Conservation (phyloP, 2,329 filamentous ascomycete genomes). For the Elsinoe fawcettii region DNA sequence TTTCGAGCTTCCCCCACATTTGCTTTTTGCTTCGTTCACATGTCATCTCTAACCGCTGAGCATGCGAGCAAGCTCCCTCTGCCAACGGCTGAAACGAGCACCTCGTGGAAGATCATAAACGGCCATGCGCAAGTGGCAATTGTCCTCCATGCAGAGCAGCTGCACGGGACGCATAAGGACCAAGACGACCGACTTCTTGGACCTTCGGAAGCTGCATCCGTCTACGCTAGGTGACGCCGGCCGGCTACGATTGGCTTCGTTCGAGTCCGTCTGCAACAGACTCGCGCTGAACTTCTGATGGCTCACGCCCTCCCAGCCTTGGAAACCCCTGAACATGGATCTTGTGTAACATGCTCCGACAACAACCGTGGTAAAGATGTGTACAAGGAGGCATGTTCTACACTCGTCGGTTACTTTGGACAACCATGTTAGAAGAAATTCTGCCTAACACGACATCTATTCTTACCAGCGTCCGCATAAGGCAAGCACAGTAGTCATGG, state of each 20-base stretch:
- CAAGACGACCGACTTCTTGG: neutral
- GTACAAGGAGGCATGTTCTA: neutral
- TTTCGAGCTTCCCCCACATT: neutral
- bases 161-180: neutral
- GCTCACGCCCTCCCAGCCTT: neutral
- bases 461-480: neutral
- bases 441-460: neutral
- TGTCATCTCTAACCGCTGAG: neutral
- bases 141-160: neutral
- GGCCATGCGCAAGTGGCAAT: slow-evolving; percentile 12
- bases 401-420: neutral
- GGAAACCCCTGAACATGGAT: neutral
- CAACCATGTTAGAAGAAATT: neutral
- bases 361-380: no score
- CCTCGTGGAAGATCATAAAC: neutral
- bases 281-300: neutral
- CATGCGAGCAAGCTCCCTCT: neutral
- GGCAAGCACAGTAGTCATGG: slow-evolving; percentile 6
- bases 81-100: neutral
- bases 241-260: neutral
- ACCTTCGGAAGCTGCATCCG: slow-evolving; percentile 11
- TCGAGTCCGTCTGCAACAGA: neutral
- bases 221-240: neutral
- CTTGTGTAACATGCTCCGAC: neutral
- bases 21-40: neutral